Evolutionary conservation across 805 yeast genomes (phyloP).

Genomic region (Torulaspora indica): DNA sequence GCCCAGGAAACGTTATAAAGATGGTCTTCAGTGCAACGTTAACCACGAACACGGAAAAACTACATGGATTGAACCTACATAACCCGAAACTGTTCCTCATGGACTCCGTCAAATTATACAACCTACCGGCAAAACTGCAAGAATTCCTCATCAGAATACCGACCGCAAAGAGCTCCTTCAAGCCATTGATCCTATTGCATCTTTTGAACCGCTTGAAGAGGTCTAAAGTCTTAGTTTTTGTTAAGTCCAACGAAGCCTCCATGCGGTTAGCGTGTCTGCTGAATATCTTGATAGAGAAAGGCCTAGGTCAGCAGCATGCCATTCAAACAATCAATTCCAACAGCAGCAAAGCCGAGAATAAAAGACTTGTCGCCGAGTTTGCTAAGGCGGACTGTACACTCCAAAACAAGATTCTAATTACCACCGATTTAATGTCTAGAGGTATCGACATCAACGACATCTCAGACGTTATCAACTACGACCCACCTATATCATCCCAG

Average conservation of each 20-base stretch:
- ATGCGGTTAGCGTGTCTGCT: conserved; percentile 65
- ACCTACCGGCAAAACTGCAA: conserved; percentile 50
- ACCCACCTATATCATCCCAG: conserved; percentile 78
- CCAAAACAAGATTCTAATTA: conserved; percentile 44
- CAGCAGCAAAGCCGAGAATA: conserved; percentile 50
- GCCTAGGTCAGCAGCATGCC: conserved; percentile 6
- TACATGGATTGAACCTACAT: conserved; percentile 63
- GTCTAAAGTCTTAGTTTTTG: conserved; percentile 30
- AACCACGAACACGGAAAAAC: conserved; percentile 86
- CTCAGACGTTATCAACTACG: conserved; percentile 79
- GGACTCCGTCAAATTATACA: conserved; percentile 61
- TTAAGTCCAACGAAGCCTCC: conserved; percentile 66
- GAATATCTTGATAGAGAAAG: conserved; percentile 17
- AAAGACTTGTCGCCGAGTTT: conserved; percentile 57
- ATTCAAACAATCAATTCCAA: conserved; percentile 54
- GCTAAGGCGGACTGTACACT: conserved; percentile 44
- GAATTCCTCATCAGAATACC: conserved; percentile 41
- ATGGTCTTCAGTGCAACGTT: conserved; percentile 89
- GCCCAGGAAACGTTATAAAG: conserved; percentile 47
- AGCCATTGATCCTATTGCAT: conserved; percentile 69
- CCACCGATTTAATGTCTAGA: conserved; percentile 92
- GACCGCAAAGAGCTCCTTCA: conserved; percentile 44
- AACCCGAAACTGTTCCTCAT: conserved; percentile 66
- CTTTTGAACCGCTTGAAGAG: conserved; percentile 37
- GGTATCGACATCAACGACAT: conserved; percentile 80